Conservation (phyloP, 2,329 filamentous ascomycete species). For the Xylaria sp. region DNA sequence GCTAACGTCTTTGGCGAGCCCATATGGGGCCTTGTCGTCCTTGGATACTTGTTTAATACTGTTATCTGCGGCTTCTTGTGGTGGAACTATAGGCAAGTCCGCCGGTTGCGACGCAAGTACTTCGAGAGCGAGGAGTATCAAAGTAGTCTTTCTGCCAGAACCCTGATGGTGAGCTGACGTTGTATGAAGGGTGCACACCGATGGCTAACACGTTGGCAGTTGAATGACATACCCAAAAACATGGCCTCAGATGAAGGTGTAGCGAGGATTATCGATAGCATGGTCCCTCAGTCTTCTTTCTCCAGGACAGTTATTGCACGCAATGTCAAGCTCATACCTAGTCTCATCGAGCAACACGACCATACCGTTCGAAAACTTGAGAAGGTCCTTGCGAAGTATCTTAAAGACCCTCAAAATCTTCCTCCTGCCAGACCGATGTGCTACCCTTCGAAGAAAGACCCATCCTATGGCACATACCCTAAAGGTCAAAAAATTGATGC, state of each 20-base stretch:
- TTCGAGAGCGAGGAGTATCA: constrained; percentile 91
- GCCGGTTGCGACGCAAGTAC: constrained; percentile 77
- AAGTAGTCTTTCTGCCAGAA: constrained; percentile 81
- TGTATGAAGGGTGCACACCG: not conserved
- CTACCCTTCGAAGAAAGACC: constrained; percentile 83
- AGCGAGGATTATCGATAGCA: constrained; percentile 80
- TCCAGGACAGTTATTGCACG: constrained; percentile 75
- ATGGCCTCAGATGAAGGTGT: constrained; percentile 87
- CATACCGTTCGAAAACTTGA: constrained; percentile 85
- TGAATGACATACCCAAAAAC: constrained; percentile 86
- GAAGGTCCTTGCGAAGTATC: constrained; percentile 84
- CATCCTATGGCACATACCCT: constrained; percentile 70
- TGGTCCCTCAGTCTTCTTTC: constrained; percentile 74
- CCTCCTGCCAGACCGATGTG: constrained; percentile 82
- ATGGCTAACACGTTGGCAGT: constrained; percentile 60
- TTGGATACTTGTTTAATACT: constrained; percentile 75
- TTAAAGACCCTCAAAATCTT: constrained; percentile 85
- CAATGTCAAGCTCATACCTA: constrained; percentile 90
- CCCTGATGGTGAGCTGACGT: constrained; percentile 66
- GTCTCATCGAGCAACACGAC: constrained; percentile 86
- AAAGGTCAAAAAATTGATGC: constrained; percentile 83
- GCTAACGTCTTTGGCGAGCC: constrained; percentile 62
- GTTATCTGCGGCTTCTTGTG: constrained; percentile 84
- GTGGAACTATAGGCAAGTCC: constrained; percentile 85
- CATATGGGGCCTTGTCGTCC: constrained; percentile 69